These are phyloP conservation scores for Fusarium concolor DNA, from an alignment of 2,329 filamentous ascomycete genomes.

Conservation along the genomic window DNA sequence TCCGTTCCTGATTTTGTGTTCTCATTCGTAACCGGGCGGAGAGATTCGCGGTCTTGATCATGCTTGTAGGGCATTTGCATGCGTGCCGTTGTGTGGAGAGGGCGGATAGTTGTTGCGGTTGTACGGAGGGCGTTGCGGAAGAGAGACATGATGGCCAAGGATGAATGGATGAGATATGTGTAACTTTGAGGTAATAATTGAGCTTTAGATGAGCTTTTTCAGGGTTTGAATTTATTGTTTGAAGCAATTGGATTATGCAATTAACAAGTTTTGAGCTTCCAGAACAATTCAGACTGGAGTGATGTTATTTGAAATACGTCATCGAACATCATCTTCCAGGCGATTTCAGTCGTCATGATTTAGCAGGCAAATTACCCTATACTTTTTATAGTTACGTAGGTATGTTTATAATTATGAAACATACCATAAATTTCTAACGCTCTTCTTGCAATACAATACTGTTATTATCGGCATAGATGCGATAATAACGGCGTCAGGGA, in stretches of 20 bases:
- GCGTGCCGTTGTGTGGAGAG: conserved; percentile 50
- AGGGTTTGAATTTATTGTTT: not conserved
- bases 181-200: not conserved
- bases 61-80: conserved; percentile 59
- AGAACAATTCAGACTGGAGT: conserved; percentile 1
- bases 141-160: conserved; percentile 31
- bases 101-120: conserved; percentile 38
- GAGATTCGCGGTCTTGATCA: conserved; percentile 67
- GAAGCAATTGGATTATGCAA: conserved; percentile 15
- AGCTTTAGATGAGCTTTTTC: not conserved
- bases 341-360: conserved; percentile 29
- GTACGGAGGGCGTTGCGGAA: conserved; percentile 38
- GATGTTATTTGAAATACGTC: conserved; percentile 26
- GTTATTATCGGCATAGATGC: no score
- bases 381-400: not conserved
- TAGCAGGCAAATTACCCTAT: conserved; percentile 8
- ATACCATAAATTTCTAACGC: not conserved
- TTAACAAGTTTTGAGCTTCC: not conserved
- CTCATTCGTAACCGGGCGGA: conserved; percentile 75
- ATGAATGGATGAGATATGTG: not conserved
- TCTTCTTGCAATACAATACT: no score
- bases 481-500: no score
- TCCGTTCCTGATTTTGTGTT: conserved; percentile 76
- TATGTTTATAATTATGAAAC: no score
- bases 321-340: conserved; percentile 33